Conservation (phyloP, 257 asterid species). For the Hygrophila difformis region DNA sequence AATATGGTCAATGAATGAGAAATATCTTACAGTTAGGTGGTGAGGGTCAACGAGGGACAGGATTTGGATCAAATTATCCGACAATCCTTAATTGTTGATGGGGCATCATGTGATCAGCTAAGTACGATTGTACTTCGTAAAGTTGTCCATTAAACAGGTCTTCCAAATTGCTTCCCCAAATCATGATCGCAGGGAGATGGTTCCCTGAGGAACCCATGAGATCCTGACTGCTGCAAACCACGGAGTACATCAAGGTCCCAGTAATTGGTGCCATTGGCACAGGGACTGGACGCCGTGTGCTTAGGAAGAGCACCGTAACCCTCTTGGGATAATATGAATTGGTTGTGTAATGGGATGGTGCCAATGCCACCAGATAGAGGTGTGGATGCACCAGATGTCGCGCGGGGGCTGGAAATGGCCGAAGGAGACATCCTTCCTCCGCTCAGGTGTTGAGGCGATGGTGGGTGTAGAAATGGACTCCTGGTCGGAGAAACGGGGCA, state of each 20-base stretch:
- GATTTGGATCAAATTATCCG: slow-evolving; percentile 44
- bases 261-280: slow-evolving; percentile 33
- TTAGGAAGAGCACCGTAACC: slow-evolving; percentile 36
- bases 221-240: slow-evolving; percentile 41
- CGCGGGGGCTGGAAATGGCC: slow-evolving; percentile 83
- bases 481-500: slow-evolving; percentile 87
- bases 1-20: no score
- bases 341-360: slow-evolving; percentile 59
- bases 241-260: slow-evolving; percentile 78
- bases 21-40: slow-evolving; percentile 25
- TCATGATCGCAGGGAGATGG: slow-evolving; percentile 40
- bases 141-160: slow-evolving; percentile 37
- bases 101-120: slow-evolving; percentile 70
- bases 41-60: slow-evolving; percentile 44
- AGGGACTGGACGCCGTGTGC: slow-evolving; percentile 27
- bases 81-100: slow-evolving; percentile 63
- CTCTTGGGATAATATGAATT: slow-evolving; percentile 49
- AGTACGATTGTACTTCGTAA: slow-evolving; percentile 52
- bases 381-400: slow-evolving; percentile 90
- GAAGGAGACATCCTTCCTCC: slow-evolving; percentile 89
- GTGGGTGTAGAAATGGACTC: slow-evolving; percentile 67
- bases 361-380: slow-evolving; percentile 77
- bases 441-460: slow-evolving; percentile 81
- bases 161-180: slow-evolving; percentile 49
- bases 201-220: slow-evolving; percentile 56